These are phyloP conservation scores for Scleroderma bovista DNA, from an alignment of 768 basidiomycete genomes.

Conservation along the genomic window DNA sequence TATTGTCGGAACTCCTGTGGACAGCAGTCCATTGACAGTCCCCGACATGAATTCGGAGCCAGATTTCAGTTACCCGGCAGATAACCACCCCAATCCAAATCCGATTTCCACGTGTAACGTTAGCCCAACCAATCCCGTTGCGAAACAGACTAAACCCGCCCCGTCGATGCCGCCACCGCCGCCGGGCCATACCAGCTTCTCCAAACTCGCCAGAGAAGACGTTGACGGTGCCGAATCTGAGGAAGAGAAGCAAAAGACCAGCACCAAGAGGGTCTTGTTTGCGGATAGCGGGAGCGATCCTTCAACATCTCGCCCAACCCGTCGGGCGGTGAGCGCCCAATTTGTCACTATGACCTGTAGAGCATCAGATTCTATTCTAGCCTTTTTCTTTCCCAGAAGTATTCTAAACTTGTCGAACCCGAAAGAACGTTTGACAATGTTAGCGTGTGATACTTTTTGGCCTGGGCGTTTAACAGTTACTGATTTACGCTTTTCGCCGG, in stretches of 20 bases:
- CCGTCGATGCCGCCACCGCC: slow-evolving; percentile 16
- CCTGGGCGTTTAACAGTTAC: neutral
- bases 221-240: slow-evolving; percentile 23
- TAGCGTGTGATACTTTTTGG: neutral
- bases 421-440: slow-evolving; percentile 21
- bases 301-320: slow-evolving; percentile 18
- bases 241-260: slow-evolving; percentile 14
- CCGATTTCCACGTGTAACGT: slow-evolving; percentile 7
- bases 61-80: slow-evolving; percentile 11
- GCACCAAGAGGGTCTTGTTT: slow-evolving; percentile 18
- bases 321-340: slow-evolving; percentile 18
- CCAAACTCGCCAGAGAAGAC: slow-evolving; percentile 20
- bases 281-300: slow-evolving; percentile 18
- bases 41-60: slow-evolving; percentile 6
- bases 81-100: slow-evolving; percentile 11
- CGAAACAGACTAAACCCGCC: slow-evolving; percentile 8
- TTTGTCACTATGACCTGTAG: neutral
- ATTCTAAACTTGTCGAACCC: slow-evolving; percentile 11
- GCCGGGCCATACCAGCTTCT: slow-evolving; percentile 14
- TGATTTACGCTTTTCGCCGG: slow-evolving; percentile 6
- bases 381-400: slow-evolving; percentile 15
- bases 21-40: slow-evolving; percentile 7
- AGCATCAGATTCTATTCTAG: neutral
- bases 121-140: slow-evolving; percentile 3
- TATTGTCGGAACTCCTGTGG: slow-evolving; percentile 2